Base-by-base conservation (phyloP, 768 basidiomycete genomes). In the Filobasidium wieringae region DNA sequence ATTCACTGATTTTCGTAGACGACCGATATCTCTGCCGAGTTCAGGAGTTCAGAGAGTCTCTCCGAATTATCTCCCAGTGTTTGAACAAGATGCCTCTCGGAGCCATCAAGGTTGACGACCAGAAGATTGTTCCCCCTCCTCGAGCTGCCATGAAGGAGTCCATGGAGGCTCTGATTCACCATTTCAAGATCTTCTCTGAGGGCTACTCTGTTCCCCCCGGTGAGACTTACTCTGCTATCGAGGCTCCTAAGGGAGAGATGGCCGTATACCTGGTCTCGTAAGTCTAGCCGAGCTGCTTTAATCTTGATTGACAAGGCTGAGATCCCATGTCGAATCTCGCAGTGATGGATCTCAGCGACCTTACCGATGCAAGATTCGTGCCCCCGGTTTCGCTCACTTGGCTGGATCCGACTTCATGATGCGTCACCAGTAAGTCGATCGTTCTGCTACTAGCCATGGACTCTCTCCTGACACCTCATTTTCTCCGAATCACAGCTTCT, bases 231-330 rank as follows among this genome's bases (percentile, higher is more conserved):
- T 83, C 82, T 51, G 93, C 93, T 1, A 96, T 97, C 64, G 95
- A 99, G 76, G 93, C 93, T 7, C 93, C 93, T 43, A 97, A 99
- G 77, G 92, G 92, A 63, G 93, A 97, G 77, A 96, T 96, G 91
- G 93, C 80, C 64, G 93, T 99, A 45, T 99, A 92, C 78, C 84
- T 99, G 52, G 90, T 99, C 62, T 95, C 91, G 82, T 87, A 66
- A 67, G 85, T 80, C 17, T 47, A 27, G 27, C 22, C 27, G 36
- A 15, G 19, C 17, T 43, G 14, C 5, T 32, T 39, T 19, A 29
- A 39, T 14, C 15, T 11, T 39, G 45, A 4, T 15, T 9, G 1
- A 12, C 55, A 41, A 51, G 34, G 15, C 19, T 12, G 11, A 15
- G 15, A 29, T 53, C 19, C 22, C 31, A 1, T 40, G 7, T 36